phyloP scores from a whole-genome alignment of 2,329 filamentous ascomycete species.

The Venturia asperata region DNA sequence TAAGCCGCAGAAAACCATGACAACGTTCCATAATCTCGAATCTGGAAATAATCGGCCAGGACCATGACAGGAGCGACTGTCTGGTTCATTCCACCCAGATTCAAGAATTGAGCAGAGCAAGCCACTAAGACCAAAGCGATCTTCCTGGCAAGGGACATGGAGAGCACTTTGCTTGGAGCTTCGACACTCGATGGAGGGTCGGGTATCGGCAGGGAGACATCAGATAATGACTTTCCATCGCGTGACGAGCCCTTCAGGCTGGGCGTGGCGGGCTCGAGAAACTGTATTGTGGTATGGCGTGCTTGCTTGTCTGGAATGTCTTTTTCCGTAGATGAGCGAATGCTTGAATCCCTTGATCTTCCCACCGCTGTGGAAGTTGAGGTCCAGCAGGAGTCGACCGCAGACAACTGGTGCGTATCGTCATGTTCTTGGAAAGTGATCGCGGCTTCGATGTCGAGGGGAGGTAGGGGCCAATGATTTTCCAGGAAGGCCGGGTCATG shows the following conservation, averaged over 20 bases:
- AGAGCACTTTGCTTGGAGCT: not conserved
- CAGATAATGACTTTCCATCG: not conserved
- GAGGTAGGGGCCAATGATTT: not conserved
- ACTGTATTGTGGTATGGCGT: not conserved
- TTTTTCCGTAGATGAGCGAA: not conserved
- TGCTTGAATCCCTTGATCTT: not conserved
- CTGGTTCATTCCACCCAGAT: slow-evolving; percentile 16
- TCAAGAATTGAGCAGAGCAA: slow-evolving; percentile 19
- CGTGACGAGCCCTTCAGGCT: not conserved
- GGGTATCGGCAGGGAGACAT: not conserved
- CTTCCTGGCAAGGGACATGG: slow-evolving; percentile 6
- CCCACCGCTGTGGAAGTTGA: not conserved
- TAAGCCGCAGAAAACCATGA: slow-evolving; percentile 54
- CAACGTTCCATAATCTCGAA: slow-evolving; percentile 32
- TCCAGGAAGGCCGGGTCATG: not conserved
- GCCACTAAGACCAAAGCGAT: slow-evolving; percentile 16
- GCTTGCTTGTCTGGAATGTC: not conserved
- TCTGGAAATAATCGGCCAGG: slow-evolving; percentile 18
- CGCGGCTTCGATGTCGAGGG: not conserved
- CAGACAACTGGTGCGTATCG: not conserved
- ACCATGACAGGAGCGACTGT: slow-evolving; percentile 20
- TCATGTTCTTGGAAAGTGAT: not conserved
- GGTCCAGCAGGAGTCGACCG: not conserved
- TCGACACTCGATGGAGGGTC: not conserved
- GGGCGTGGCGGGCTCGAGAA: not conserved